These are phyloP conservation scores for Bruguiera sexangula DNA, from an alignment of 345 rosid species.

Conservation along the genomic window DNA sequence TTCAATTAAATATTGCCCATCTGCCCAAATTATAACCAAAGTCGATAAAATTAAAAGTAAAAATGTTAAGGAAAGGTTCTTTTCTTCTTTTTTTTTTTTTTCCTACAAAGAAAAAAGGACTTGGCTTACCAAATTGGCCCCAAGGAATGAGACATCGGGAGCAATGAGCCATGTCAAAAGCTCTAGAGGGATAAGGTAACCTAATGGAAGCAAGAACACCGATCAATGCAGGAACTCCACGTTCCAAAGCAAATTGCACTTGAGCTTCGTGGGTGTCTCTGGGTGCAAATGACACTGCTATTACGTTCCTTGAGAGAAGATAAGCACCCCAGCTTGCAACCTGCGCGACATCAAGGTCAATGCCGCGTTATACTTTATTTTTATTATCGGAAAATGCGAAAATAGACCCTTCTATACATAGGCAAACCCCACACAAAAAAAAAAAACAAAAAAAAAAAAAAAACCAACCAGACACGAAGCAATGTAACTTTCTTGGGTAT, in stretches of 20 bases:
- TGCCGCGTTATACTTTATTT: too few species aligned
- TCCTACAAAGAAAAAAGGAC: neutral
- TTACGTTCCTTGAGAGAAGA: conserved; percentile 64
- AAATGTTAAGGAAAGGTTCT: too few species aligned
- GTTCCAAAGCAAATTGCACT: conserved; percentile 86
- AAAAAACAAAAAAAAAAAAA: too few species aligned
- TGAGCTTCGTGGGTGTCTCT: conserved; percentile 94
- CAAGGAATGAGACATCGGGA: conserved; percentile 97
- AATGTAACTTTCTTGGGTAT: too few species aligned
- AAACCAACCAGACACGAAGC: too few species aligned
- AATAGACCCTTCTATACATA: too few species aligned
- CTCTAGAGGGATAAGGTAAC: conserved; percentile 82
- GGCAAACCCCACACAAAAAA: too few species aligned
- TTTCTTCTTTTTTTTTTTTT: too few species aligned
- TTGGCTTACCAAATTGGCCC: conserved; percentile 55
- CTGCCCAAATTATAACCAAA: conserved; percentile 29
- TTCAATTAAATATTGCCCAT: conserved; percentile 75
- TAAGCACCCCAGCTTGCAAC: conserved; percentile 99
- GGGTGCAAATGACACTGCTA: conserved; percentile 88
- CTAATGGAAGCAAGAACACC: conserved; percentile 87
- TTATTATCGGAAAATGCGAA: too few species aligned
- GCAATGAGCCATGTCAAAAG: conserved; percentile 97
- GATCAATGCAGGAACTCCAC: conserved; percentile 90
- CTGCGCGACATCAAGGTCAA: conserved; percentile 26
- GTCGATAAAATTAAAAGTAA: neutral